Base-by-base conservation (phyloP, 441 rosid species). In the Viola pubescens region DNA sequence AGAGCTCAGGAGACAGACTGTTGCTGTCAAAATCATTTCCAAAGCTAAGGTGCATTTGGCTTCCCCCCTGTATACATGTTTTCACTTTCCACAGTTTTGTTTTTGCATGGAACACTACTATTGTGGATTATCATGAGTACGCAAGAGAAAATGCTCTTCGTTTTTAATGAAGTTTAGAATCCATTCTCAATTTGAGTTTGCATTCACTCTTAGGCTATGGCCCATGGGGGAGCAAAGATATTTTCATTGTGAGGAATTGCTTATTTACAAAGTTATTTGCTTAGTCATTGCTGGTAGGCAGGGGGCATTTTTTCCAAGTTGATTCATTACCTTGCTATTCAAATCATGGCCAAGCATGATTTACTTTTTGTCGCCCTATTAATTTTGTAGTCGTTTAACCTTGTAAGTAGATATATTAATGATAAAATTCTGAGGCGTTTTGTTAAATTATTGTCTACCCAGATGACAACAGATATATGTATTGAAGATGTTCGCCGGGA, bases 401-500 rank as follows among this genome's bases (percentile, higher is more conserved):
- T 43, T 43, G 46, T 6, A 43, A 43, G 8, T 43, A 9, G 34
- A 26, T 26, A 26, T 43, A 43, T 6, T 43, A 43, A 6, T 46
- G 49, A 4, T 5, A 8, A 8, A 9, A 4, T 12, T 46, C 9
- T 8, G n/a, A 46, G 9, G 9, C n/a, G n/a, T 46, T 8, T 46
- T 46, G 9, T 46, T 10, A 46, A 10, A 46, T 6, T 10, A 46
- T 9, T 26, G 26, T 4, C 10, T 59, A 80, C 65, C 55, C 90
- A 87, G 98, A 89, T 92, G 98, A 89, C 94, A 37, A 87, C 98
- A 9, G 89, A 97, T 50, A 89, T 92, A 56, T 77, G 96, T 26
- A 84, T 92, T 59, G 97, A 92, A 77, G 98, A 89, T 79, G 97
- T 92, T 67, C 90, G 92, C 7, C 78, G 94, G 70, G 98, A 92